phyloP scores from a whole-genome alignment of 176 grass and related monocot species.

The Tillandsia fasciculata region DNA sequence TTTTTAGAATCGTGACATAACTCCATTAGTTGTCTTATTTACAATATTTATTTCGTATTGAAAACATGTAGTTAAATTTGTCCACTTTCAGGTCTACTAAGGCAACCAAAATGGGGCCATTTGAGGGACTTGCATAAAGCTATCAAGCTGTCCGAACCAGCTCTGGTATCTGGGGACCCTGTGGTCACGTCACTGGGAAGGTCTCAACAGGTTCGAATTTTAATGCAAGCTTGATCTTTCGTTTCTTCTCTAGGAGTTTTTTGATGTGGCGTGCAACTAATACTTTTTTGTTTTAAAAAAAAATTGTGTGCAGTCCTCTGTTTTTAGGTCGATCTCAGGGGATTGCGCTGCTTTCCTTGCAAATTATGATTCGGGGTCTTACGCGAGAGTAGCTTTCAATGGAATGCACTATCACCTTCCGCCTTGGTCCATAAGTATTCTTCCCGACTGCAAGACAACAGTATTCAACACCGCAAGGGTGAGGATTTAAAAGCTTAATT shows the following conservation, averaged over 20 bases:
- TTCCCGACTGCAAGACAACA: slow-evolving; percentile 92
- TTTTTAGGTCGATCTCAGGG: slow-evolving; percentile 72
- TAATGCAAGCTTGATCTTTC: slow-evolving; percentile 7
- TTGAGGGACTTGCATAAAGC: slow-evolving; percentile 87
- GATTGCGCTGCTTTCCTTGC: slow-evolving; percentile 84
- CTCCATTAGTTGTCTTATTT: no score
- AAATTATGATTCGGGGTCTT: slow-evolving; percentile 66
- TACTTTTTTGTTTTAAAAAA: background rate
- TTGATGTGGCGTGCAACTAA: background rate
- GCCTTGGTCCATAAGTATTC: slow-evolving; percentile 93
- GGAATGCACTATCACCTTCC: slow-evolving; percentile 83
- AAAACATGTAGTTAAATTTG: background rate
- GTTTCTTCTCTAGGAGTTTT: slow-evolving; percentile 14
- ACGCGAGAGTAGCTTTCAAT: slow-evolving; percentile 72
- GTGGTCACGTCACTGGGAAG: slow-evolving; percentile 61
- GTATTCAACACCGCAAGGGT: slow-evolving; percentile 91
- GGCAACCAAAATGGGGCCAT: slow-evolving; percentile 98
- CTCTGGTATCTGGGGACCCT: slow-evolving; percentile 65
- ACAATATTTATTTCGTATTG: background rate
- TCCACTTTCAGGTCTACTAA: slow-evolving; percentile 56
- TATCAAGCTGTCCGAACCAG: slow-evolving; percentile 89
- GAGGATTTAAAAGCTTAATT: slow-evolving; percentile 16
- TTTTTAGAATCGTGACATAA: no score
- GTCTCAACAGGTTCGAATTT: slow-evolving; percentile 49
- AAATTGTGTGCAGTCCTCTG: slow-evolving; percentile 43